Conservation (phyloP, 352 stramenopile species). For the Globisporangium nunn region DNA sequence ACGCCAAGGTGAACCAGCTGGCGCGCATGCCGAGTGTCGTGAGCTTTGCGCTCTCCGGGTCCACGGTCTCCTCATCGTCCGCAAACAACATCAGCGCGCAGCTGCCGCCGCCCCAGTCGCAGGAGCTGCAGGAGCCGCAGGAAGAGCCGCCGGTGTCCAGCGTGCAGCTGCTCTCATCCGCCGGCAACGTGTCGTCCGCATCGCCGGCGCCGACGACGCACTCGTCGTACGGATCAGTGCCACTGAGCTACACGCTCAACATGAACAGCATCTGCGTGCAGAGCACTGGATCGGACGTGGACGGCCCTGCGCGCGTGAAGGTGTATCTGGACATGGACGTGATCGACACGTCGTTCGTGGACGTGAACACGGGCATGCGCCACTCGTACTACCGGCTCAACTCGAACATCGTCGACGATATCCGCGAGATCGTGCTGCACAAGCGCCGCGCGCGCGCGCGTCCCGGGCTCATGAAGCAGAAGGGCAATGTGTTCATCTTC, state of each 20-base stretch:
- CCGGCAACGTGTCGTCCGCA: background rate
- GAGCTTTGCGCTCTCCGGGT: conserved; percentile 8
- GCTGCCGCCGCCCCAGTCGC: background rate
- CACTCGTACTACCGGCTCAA: conserved; percentile 65
- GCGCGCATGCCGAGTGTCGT: conserved; percentile 10
- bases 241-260: conserved; percentile 14
- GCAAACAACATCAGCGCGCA: background rate
- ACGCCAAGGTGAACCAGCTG: conserved; percentile 14
- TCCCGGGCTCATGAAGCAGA: conserved; percentile 20
- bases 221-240: conserved; percentile 13
- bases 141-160: conserved; percentile 2
- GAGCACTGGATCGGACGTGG: conserved; percentile 11
- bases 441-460: conserved; percentile 18
- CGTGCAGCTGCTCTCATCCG: background rate
- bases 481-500: conserved; percentile 31
- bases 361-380: conserved; percentile 47
- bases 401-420: conserved; percentile 39
- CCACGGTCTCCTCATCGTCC: conserved; percentile 5
- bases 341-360: conserved; percentile 62
- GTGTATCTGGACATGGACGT: conserved; percentile 54
- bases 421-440: conserved; percentile 21
- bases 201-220: conserved; percentile 7
- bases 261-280: conserved; percentile 16
- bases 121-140: background rate
- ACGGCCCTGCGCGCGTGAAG: conserved; percentile 10